Base-by-base conservation (phyloP, 305 asterid species). In the Caryopteris hybrid region DNA sequence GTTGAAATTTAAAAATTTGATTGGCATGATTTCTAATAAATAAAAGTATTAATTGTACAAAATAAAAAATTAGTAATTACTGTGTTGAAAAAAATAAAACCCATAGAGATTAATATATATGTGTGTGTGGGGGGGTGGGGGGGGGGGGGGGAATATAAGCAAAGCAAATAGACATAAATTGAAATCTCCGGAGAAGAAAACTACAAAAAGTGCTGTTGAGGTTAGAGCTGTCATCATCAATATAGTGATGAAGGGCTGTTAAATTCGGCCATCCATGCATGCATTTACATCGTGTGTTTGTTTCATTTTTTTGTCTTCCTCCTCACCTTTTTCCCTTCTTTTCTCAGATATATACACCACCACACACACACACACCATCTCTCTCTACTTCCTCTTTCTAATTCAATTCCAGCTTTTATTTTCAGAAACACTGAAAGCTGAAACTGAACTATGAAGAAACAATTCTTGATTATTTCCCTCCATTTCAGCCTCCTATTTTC, bases 271-370 rank as follows among this genome's bases (percentile, higher is more conserved):
- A 80, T 75, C 76, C 84, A 80, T 80, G 85, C 84, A 78, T 73
- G 87, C 80, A 76, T 66, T 71, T 57, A 38, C 39, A 80, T 79
- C 83, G 83, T 74, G 78, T 74, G 79, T 74, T 85, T 13, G 80
- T 78, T 80, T 77, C 77, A 33, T 9, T 0, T 14, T 70, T 76
- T 77, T 78, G 73, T 72, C 83, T 57, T 64, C 36, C 8, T 52
- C 13, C 71, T 23, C 64, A 13, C 2, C 27, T 70, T 73, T 61
- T 42, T 10, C 63, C 77, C 65, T 38, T 25, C 20, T 68, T 72
- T 60, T 63, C 61, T 21, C 58, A 13, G 22, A 42, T 25, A 61
- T 3, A 47, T 36, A 60, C 2, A 62, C 14, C 39, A 34, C 43
- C 13, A 14, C 27, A 23, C 29, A 9, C 1, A 21, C 7, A 47